These are phyloP conservation scores for Pyrenophora teres DNA, from an alignment of 2,329 filamentous ascomycete species.

Conservation along the genomic window DNA sequence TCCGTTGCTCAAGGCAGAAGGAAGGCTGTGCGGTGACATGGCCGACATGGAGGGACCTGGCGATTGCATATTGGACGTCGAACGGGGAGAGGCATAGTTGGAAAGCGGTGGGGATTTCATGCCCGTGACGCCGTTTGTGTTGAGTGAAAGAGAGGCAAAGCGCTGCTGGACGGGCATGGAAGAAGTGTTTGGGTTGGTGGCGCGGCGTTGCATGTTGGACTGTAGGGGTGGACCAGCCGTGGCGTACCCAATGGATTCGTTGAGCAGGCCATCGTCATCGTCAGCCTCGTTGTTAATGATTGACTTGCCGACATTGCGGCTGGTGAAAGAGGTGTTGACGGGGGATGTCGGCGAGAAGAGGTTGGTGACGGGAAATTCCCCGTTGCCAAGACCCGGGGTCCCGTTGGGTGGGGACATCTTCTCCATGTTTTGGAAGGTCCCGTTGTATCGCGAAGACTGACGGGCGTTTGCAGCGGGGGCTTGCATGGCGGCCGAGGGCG, in stretches of 20 bases:
- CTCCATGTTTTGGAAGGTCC: conserved; percentile 65
- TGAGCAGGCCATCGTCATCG: conserved; percentile 74
- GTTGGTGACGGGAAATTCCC: conserved; percentile 66
- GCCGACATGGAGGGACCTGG: conserved; percentile 51
- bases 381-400: conserved; percentile 59
- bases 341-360: conserved; percentile 76
- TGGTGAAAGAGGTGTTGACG: conserved; percentile 70
- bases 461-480: conserved; percentile 47
- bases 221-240: conserved; percentile 65
- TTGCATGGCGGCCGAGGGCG: conserved; percentile 53
- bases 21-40: conserved; percentile 61
- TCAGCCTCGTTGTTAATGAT: conserved; percentile 72
- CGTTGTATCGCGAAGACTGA: conserved; percentile 65
- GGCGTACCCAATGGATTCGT: conserved; percentile 73
- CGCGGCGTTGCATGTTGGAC: conserved; percentile 62
- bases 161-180: conserved; percentile 68
- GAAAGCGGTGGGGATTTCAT: conserved; percentile 62
- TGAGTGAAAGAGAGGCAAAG: conserved; percentile 72
- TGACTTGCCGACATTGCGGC: conserved; percentile 66
- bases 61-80: conserved; percentile 56
- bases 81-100: conserved; percentile 57
- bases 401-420: conserved; percentile 64
- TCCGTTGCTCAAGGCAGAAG: conserved; percentile 57
- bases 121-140: conserved; percentile 58
- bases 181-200: conserved; percentile 73